Conservation (phyloP, 768 basidiomycete genomes). For the Rhizopogon vinicolor region DNA sequence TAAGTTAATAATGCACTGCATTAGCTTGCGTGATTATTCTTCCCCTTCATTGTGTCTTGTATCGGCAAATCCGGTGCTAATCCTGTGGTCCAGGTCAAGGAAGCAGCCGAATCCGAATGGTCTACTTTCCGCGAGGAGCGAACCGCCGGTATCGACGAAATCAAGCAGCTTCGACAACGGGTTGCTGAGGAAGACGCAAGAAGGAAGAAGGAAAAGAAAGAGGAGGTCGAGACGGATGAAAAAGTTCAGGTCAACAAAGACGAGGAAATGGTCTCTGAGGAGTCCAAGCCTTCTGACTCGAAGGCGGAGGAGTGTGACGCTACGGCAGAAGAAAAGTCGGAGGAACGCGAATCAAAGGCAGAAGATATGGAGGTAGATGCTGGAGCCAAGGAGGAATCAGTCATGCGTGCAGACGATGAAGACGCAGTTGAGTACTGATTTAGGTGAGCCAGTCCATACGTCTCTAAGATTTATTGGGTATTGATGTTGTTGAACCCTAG, state of each 20-base stretch:
- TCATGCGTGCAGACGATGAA: conserved; percentile 67
- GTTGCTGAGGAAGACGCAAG: conserved; percentile 64
- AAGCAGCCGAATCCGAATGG: conserved; percentile 70
- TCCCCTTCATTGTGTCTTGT: not conserved
- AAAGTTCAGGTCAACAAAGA: conserved; percentile 14
- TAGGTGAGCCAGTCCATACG: not conserved
- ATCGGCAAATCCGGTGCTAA: not conserved
- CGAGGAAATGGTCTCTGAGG: conserved; percentile 32
- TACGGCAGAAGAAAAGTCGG: conserved; percentile 24
- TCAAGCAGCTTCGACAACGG: conserved; percentile 54
- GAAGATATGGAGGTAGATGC: conserved; percentile 21
- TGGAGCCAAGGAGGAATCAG: conserved; percentile 26
- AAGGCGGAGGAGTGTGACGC: conserved; percentile 5
- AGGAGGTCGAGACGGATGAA: conserved; percentile 23
- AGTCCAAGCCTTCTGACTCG: conserved; percentile 6
- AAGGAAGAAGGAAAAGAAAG: conserved; percentile 32
- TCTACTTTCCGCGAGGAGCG: conserved; percentile 58
- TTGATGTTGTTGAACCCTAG: not conserved
- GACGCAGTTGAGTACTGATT: conserved; percentile 75
- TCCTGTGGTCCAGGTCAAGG: conserved; percentile 41
- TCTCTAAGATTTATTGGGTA: not conserved
- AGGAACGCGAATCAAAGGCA: conserved; percentile 32
- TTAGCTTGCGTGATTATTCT: not conserved
- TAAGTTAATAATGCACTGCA: not conserved
- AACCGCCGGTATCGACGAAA: conserved; percentile 51